Percentiles rank a stretch among this genome's conserved stretches.
Evolutionary conservation across 768 basidiomycete genomes (phyloP).

Genomic region (Phallus indusiatus): DNA sequence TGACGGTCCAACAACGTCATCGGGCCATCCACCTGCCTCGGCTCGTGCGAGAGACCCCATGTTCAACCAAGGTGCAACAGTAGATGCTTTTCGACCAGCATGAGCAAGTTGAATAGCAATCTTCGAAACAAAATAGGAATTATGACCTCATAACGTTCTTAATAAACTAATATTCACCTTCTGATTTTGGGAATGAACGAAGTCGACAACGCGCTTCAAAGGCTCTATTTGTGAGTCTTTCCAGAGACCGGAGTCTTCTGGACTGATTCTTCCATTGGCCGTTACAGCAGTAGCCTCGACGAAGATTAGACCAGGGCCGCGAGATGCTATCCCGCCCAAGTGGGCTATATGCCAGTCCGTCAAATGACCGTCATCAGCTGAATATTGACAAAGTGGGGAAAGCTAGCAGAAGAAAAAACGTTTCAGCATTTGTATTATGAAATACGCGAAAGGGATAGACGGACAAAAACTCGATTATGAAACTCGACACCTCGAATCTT

Average conservation of each 20-base stretch:
- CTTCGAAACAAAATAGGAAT: neutral
- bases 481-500: conserved; percentile 44
- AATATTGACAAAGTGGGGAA: conserved; percentile 55
- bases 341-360: conserved; percentile 53
- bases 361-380: conserved; percentile 40
- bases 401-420: conserved; percentile 15
- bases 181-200: conserved; percentile 30
- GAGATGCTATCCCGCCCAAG: conserved; percentile 41
- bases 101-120: conserved; percentile 58
- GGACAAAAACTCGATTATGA: conserved; percentile 43
- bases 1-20: conserved; percentile 50
- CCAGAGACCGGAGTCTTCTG: conserved; percentile 43
- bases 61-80: conserved; percentile 50
- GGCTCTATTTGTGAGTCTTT: conserved; percentile 30
- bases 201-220: conserved; percentile 32
- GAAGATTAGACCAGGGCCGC: conserved; percentile 47
- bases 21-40: conserved; percentile 40
- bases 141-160: neutral
- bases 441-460: neutral
- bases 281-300: conserved; percentile 61
- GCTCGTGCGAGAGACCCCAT: conserved; percentile 25
- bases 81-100: conserved; percentile 68
- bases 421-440: neutral
- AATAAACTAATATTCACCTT: conserved; percentile 9
- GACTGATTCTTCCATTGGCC: conserved; percentile 55